Base-by-base conservation (phyloP, 83 land plant species). In the Picea abies region DNA sequence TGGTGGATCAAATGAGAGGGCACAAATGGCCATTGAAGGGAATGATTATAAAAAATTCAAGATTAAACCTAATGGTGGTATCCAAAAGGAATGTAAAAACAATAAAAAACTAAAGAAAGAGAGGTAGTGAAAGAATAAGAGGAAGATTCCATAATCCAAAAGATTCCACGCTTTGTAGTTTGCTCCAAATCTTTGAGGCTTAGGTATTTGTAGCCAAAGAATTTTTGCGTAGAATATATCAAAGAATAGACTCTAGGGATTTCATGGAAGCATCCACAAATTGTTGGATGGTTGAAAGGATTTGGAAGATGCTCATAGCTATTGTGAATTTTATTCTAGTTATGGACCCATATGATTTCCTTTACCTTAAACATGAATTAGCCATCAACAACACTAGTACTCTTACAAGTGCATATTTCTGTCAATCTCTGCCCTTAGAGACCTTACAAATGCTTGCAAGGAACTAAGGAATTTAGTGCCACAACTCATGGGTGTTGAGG, bases 341-440 rank as follows among this genome's bases (percentile, higher is more conserved):
- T 25, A 84, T 89, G 86, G 96, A 94, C 44, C 94, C 96, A 15
- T 88, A 86, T 81, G 96, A 94, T 84, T 90, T 94, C 79, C 86
- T 93, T 60, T 78, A 84, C 11, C 85, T 92, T 79, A 94, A 93
- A 52, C 89, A 86, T 76, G 90, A 90, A 84, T 84, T 94, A 4
- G 81, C 84, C 72, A 91, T 94, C 80, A 82, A 79, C 32, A 64
- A 86, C 9, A 15, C 65, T 29, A 65, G 82, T 25, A 79, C 19
- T 39, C 32, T 23, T 23, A 15, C 72, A 64, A 93, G 87, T 19
- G 85, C 93, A 20, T 87, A 89, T 68, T 94, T 95, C 81, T 86
- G 91, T 80, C 26, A 92, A 17, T 94, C 97, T 23, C 69, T 1
- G 88, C 86, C 26, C 72, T 93, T 82, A 69, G 89, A 1, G 84